Conservation (phyloP, 148 eudicot genomes). For the Amaranthus palmeri region DNA sequence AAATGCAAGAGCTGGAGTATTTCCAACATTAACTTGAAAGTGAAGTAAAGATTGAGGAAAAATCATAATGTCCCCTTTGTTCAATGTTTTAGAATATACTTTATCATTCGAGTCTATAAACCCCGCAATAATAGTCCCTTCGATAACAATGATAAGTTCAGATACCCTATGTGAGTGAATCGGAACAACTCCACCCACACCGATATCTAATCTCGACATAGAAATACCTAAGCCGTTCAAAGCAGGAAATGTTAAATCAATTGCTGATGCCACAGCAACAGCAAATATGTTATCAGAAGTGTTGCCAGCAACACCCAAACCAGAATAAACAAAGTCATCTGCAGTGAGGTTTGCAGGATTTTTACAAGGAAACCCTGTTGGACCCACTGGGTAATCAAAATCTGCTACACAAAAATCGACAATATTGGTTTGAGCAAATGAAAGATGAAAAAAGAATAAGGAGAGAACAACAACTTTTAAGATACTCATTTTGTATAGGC, state of each 20-base stretch:
- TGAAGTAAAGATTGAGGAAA: constrained; percentile 19
- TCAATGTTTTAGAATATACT: constrained; percentile 16
- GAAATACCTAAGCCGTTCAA: constrained; percentile 22
- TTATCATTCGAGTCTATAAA: constrained; percentile 13
- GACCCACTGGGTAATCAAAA: not conserved
- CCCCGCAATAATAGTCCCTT: constrained; percentile 20
- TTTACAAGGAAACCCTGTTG: constrained; percentile 21
- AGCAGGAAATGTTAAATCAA: constrained; percentile 10
- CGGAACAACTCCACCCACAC: constrained; percentile 17
- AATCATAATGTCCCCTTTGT: constrained; percentile 20
- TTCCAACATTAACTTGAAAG: constrained; percentile 18
- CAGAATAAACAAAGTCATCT: constrained; percentile 14
- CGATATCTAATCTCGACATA: constrained; percentile 17
- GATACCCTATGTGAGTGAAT: constrained; percentile 16
- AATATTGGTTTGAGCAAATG: not conserved
- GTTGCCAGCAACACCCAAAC: constrained; percentile 7
- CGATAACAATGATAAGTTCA: not conserved
- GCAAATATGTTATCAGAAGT: constrained; percentile 1
- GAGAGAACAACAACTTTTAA: not conserved
- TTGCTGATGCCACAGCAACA: not conserved
- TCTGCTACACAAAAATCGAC: constrained; percentile 25
- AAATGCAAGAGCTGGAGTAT: constrained; percentile 13
- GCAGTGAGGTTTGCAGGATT: constrained; percentile 14
- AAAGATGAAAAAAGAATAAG: not conserved
- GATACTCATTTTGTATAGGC: not conserved